Evolutionary conservation across 768 basidiomycete genomes (phyloP).

Genomic region (Mycena rebaudengoi): DNA sequence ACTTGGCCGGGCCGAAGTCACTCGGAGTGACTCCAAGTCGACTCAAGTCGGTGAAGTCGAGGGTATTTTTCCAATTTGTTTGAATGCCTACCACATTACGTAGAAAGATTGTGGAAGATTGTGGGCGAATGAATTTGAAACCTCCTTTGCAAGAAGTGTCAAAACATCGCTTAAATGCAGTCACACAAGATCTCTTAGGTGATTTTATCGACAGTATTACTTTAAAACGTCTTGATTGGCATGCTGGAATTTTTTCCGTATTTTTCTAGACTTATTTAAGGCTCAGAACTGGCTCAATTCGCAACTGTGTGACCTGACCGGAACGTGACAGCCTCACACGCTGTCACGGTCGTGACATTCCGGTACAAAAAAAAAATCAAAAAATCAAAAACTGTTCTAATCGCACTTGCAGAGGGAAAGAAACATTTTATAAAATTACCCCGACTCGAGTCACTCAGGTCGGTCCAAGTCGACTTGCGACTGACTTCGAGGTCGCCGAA

Average conservation of each 20-base stretch:
- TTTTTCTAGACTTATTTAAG: constrained; percentile 2
- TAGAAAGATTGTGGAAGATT: neutral
- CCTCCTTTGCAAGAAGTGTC: neutral
- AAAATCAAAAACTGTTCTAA: neutral
- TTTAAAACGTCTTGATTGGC: neutral
- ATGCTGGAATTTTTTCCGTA: neutral
- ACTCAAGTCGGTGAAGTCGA: no score
- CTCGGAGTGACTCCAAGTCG: no score
- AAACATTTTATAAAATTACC: neutral
- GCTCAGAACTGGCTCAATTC: neutral
- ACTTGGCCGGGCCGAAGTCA: no score
- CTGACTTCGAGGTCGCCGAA: neutral
- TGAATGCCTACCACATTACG: neutral
- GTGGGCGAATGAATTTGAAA: neutral
- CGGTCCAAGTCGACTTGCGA: neutral
- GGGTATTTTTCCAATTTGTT: no score
- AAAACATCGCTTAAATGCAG: neutral
- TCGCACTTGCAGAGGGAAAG: neutral
- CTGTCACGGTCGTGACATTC: neutral
- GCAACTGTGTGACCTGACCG: neutral
- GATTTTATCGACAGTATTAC: neutral
- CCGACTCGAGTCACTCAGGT: neutral
- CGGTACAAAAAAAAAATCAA: neutral
- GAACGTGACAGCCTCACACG: no score
- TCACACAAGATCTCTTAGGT: neutral